Percentiles rank a stretch among this genome's conserved stretches.
These are phyloP conservation scores for Phytophthora sp. DNA, from an alignment of 352 stramenopile species.

Conservation along the genomic window DNA sequence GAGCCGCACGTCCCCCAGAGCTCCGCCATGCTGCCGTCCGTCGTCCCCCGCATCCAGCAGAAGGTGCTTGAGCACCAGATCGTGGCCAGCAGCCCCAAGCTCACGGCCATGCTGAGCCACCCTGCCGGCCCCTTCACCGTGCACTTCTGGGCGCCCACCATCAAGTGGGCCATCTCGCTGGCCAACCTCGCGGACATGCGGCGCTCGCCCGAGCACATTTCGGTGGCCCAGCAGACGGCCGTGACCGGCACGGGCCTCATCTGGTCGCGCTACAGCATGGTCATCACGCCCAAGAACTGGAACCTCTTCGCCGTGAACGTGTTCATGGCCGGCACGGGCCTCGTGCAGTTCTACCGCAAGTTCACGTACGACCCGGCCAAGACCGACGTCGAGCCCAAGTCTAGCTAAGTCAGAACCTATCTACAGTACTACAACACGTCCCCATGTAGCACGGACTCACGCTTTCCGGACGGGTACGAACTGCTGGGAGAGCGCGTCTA, in stretches of 20 bases:
- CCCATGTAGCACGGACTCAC: background rate
- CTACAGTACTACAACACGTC: slow-evolving; percentile 8
- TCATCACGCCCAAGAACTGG: slow-evolving; percentile 92
- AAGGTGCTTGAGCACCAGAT: slow-evolving; percentile 70
- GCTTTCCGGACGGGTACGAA: background rate
- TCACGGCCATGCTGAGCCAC: slow-evolving; percentile 68
- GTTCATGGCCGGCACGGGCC: slow-evolving; percentile 88
- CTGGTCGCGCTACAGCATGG: slow-evolving; percentile 89
- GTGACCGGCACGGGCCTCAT: slow-evolving; percentile 80
- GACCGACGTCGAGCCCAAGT: slow-evolving; percentile 5
- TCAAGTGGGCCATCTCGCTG: slow-evolving; percentile 90
- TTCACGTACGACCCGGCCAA: slow-evolving; percentile 45
- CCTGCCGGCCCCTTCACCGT: slow-evolving; percentile 90
- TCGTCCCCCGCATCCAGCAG: slow-evolving; percentile 72
- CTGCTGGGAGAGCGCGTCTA: slow-evolving; percentile 1
- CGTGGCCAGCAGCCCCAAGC: slow-evolving; percentile 66
- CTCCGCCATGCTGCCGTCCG: slow-evolving; percentile 56
- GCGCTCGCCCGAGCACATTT: slow-evolving; percentile 79
- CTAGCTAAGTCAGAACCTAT: slow-evolving; percentile 10
- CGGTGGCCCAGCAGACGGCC: slow-evolving; percentile 74
- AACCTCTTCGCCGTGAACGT: slow-evolving; percentile 92
- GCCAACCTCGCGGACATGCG: slow-evolving; percentile 89
- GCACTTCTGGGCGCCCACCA: slow-evolving; percentile 89
- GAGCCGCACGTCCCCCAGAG: slow-evolving; percentile 2
- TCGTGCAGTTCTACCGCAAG: slow-evolving; percentile 87